Evolutionary conservation across 495 filamentous ascomycete species (phyloP).

Genomic region (Podospora pseudopauciseta): DNA sequence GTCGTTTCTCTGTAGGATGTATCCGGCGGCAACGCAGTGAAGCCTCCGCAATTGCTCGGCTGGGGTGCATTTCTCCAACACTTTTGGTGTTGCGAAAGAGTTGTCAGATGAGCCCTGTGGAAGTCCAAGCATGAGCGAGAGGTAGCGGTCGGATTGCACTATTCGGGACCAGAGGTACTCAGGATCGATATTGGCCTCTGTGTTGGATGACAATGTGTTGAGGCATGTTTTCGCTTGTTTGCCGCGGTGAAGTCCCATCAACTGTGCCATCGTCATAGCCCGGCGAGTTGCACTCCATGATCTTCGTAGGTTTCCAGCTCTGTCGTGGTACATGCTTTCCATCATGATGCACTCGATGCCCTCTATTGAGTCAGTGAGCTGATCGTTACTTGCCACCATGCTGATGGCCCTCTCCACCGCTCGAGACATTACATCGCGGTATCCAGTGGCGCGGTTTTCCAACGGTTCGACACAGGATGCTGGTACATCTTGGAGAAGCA

Average conservation of each 20-base stretch:
- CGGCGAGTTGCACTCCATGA: conserved; percentile 43
- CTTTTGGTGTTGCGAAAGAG: conserved; percentile 23
- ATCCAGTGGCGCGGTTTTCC: conserved; percentile 12
- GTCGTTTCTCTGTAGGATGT: conserved; percentile 29
- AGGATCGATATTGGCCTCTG: conserved; percentile 12
- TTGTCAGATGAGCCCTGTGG: conserved; percentile 26
- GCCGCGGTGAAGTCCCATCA: conserved; percentile 44
- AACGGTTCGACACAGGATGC: conserved; percentile 12
- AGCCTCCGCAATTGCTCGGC: conserved; percentile 15
- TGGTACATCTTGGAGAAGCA: conserved; percentile 39
- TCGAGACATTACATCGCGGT: conserved; percentile 35
- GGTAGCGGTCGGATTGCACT: conserved; percentile 32
- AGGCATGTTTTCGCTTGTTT: conserved; percentile 6
- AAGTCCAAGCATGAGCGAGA: conserved; percentile 36
- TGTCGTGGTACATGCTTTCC: conserved; percentile 46
- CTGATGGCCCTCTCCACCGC: conserved; percentile 34
- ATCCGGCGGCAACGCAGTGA: conserved; percentile 3
- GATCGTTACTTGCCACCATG: conserved; percentile 50
- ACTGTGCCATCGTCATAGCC: conserved; percentile 43
- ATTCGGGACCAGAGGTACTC: conserved; percentile 36
- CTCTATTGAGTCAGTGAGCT: conserved; percentile 44
- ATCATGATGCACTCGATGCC: conserved; percentile 51
- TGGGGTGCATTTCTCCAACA: conserved; percentile 31
- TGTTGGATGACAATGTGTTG: conserved; percentile 3
- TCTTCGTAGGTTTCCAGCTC: conserved; percentile 45